Conservation (phyloP, 805 yeast species). For the Komagataella populi region DNA sequence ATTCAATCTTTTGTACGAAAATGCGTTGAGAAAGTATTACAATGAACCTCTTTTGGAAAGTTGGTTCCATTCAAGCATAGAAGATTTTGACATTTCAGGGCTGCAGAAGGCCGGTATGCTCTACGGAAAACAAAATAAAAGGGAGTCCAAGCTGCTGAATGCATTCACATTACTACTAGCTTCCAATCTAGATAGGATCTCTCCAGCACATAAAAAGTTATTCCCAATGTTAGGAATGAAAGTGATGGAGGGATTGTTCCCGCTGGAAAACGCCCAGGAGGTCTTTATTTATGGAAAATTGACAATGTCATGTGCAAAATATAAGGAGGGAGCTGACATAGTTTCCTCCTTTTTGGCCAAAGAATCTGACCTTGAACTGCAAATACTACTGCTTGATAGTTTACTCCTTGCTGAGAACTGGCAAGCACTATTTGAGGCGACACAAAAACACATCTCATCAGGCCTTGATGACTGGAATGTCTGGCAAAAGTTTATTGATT, state of each 20-base stretch:
- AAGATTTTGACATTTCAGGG: conserved; percentile 30
- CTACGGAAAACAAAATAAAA: conserved; percentile 18
- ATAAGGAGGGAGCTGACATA: conserved; percentile 19
- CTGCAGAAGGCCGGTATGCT: conserved; percentile 42
- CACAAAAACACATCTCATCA: conserved; percentile 25
- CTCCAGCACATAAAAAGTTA: conserved; percentile 32
- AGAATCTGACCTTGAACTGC: conserved; percentile 48
- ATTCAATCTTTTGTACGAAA: conserved; percentile 40
- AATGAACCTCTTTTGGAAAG: conserved; percentile 27
- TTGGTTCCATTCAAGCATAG: conserved; percentile 47
- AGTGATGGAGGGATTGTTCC: conserved; percentile 35
- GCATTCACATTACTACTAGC: conserved; percentile 38
- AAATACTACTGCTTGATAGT: conserved; percentile 35
- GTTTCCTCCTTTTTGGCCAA: conserved; percentile 19
- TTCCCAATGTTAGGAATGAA: conserved; percentile 50
- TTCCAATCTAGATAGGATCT: conserved; percentile 17
- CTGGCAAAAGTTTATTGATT: conserved; percentile 43
- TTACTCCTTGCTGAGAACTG: conserved; percentile 25
- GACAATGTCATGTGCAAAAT: conserved; percentile 21
- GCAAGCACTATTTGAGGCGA: conserved; percentile 25
- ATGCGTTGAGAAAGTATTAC: conserved; percentile 44
- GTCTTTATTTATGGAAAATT: conserved; percentile 43
- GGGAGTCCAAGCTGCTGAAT: conserved; percentile 35
- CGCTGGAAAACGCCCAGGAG: conserved; percentile 51
- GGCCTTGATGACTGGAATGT: conserved; percentile 65